A percentile compares a stretch with the other conserved stretches of the same genome.
These are phyloP conservation scores for Aspergillus candidus DNA, from an alignment of 2,329 filamentous ascomycete genomes.

Conservation along the genomic window DNA sequence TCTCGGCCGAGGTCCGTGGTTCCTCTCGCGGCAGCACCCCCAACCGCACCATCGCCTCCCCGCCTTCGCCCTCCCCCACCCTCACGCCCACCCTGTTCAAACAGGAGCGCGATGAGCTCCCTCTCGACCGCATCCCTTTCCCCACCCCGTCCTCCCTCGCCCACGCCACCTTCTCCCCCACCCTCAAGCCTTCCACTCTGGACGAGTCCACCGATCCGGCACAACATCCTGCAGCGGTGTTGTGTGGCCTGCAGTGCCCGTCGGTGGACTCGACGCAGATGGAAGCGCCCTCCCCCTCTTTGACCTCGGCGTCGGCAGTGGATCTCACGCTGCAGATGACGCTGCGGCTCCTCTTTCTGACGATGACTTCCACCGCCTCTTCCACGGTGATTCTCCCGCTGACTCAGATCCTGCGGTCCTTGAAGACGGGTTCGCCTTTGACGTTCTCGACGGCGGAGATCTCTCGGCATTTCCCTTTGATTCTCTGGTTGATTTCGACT, in stretches of 20 bases:
- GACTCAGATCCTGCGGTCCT: constrained; percentile 68
- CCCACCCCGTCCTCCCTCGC: constrained; percentile 30
- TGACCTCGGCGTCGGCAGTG: constrained; percentile 33
- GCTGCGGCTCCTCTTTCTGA: constrained; percentile 61
- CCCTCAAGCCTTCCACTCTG: constrained; percentile 37
- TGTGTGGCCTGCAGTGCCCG: constrained; percentile 99
- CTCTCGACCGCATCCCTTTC: constrained; percentile 37
- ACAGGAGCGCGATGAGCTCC: constrained; percentile 38
- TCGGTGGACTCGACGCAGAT: constrained; percentile 57
- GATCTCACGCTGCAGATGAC: constrained; percentile 52
- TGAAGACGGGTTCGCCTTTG: constrained; percentile 71
- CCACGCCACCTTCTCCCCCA: constrained; percentile 32
- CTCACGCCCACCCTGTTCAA: constrained; percentile 39
- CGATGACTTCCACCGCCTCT: constrained; percentile 57
- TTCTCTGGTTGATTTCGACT: constrained; percentile 52
- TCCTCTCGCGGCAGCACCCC: constrained; percentile 34
- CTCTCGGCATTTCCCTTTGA: constrained; percentile 47
- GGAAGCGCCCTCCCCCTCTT: constrained; percentile 42
- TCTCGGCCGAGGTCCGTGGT: constrained; percentile 41
- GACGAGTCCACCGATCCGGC: constrained; percentile 74
- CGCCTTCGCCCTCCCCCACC: constrained; percentile 32
- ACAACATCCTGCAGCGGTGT: constrained; percentile 99
- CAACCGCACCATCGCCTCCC: constrained; percentile 26
- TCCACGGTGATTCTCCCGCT: constrained; percentile 60
- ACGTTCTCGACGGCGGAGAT: constrained; percentile 52